Percentiles rank a stretch among this genome's conserved stretches.
phyloP scores from a whole-genome alignment of 2,329 filamentous ascomycete species.

The Neofusicoccum cordaticola region DNA sequence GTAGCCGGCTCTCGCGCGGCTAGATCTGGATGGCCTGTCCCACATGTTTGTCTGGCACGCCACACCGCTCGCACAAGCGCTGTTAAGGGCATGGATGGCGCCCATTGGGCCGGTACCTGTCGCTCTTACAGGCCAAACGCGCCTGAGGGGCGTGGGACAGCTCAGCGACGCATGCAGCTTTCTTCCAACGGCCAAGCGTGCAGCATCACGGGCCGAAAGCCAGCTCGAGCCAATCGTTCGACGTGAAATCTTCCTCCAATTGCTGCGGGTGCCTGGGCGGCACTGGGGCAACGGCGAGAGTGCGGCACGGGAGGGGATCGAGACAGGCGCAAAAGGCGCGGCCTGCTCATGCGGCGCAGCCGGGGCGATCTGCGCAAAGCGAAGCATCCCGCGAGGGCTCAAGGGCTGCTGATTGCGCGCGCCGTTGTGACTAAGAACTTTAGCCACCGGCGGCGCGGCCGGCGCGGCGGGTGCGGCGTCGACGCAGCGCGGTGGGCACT shows the following conservation, averaged over 20 bases:
- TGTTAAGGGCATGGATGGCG: background rate
- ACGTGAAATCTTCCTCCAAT: background rate
- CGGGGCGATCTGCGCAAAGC: background rate
- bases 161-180: slow-evolving; percentile 5
- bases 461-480: slow-evolving; percentile 5
- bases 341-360: background rate
- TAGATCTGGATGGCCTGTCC: background rate
- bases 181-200: background rate
- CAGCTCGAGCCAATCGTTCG: slow-evolving; percentile 4
- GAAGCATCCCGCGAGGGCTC: background rate
- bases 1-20: background rate
- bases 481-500: background rate
- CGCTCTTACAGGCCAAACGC: background rate
- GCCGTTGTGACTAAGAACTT: slow-evolving; percentile 6
- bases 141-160: background rate
- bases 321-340: background rate
- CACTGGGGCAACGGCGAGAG: too few relatives aligned
- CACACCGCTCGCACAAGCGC: slow-evolving; percentile 8
- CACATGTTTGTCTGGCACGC: background rate
- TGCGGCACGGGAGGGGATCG: slow-evolving; percentile 2
- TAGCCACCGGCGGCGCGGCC: background rate
- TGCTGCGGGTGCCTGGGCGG: background rate
- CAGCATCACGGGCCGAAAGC: background rate
- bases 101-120: background rate
- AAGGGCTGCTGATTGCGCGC: background rate